Evolutionary conservation across 2,329 filamentous ascomycete species (phyloP).

Genomic region (Penicillium sp.): DNA sequence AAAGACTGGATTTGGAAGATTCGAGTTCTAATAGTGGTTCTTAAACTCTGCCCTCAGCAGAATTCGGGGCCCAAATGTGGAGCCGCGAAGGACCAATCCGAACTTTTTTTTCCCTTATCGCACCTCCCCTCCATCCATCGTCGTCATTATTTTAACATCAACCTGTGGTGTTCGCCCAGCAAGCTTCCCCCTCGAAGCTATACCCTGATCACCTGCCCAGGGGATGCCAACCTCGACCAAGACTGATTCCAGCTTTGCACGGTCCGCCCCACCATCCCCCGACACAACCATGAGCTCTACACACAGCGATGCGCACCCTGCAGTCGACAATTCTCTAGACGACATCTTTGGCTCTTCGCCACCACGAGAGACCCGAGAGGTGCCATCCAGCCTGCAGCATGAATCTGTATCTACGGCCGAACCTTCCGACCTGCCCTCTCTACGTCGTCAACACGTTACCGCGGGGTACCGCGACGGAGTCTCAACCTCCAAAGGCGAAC

Average conservation of each 20-base stretch:
- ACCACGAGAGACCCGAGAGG: constrained; percentile 24
- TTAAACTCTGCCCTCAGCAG: too few species aligned
- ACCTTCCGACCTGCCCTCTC: constrained; percentile 73
- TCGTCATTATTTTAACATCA: constrained; percentile 3
- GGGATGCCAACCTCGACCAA: constrained; percentile 18
- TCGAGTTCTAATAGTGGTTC: too few species aligned
- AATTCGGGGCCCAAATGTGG: background rate
- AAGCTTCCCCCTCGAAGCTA: background rate
- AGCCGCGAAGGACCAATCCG: constrained; percentile 9
- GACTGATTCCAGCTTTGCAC: constrained; percentile 26
- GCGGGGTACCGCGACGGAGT: constrained; percentile 92
- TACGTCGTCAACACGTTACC: constrained; percentile 78
- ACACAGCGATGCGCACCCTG: constrained; percentile 24
- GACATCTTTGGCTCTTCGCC: constrained; percentile 53
- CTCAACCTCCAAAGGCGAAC: constrained; percentile 72
- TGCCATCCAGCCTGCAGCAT: background rate
- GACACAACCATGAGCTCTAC: constrained; percentile 33
- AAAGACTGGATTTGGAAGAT: too few species aligned
- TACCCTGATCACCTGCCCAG: constrained; percentile 6
- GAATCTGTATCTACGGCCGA: constrained; percentile 33
- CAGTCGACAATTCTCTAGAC: constrained; percentile 41
- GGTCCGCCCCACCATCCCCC: constrained; percentile 28
- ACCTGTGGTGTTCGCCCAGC: background rate
- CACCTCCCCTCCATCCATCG: constrained; percentile 4
- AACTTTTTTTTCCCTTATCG: constrained; percentile 21